A percentile compares a stretch with the other conserved stretches of the same genome.
These are phyloP conservation scores for Rhytidiadelphus loreus DNA, from an alignment of 225 moss, liverwort and hornwort species.

Conservation along the genomic window DNA sequence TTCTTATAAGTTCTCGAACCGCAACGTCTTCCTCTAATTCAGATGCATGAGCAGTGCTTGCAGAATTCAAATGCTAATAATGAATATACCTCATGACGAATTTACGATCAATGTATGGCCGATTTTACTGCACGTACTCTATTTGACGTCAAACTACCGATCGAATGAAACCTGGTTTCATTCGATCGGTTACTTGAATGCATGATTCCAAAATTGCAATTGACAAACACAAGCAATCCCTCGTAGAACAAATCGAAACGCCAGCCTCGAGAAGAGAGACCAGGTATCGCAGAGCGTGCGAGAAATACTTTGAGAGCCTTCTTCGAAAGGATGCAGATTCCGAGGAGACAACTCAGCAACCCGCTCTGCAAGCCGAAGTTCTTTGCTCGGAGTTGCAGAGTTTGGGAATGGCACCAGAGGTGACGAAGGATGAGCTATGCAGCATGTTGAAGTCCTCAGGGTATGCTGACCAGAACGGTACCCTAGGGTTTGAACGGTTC, in stretches of 20 bases:
- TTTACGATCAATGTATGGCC: not conserved
- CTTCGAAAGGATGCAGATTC: not conserved
- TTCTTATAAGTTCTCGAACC: not conserved
- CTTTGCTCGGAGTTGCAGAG: not conserved
- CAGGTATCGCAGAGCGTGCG: not conserved
- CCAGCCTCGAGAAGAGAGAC: not conserved
- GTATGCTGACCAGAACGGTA: not conserved
- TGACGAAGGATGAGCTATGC: not conserved
- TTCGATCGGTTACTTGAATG: too few species aligned
- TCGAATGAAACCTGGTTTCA: too few species aligned
- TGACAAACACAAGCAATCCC: not conserved
- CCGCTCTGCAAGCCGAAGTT: not conserved
- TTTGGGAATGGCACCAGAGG: not conserved
- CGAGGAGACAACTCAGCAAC: not conserved
- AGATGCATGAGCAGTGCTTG: not conserved
- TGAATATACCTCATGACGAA: not conserved
- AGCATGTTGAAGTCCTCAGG: not conserved
- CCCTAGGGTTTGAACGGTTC: not conserved
- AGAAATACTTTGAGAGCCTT: not conserved
- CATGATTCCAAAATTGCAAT: not conserved
- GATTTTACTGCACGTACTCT: not conserved
- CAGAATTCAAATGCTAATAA: not conserved
- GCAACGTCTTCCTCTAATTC: not conserved
- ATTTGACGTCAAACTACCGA: too few species aligned
- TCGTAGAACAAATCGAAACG: not conserved